A percentile compares a stretch with the other conserved stretches of the same genome.
Conservation (phyloP, 768 basidiomycete genomes). For the Ramaria sp. region DNA sequence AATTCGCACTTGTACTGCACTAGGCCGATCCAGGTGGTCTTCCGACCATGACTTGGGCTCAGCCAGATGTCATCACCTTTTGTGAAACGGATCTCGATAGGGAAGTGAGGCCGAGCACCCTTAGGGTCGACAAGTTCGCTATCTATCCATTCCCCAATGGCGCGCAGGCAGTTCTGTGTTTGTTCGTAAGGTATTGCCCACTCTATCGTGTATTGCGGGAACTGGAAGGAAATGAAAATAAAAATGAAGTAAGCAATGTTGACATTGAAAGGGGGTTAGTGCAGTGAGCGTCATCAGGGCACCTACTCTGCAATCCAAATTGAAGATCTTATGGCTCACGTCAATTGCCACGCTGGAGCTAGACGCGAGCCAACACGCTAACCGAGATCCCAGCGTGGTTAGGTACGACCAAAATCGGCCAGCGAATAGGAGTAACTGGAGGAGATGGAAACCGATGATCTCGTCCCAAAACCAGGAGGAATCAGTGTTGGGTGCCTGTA, state of each 20-base stretch:
- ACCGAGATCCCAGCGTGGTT: slow-evolving; percentile 50
- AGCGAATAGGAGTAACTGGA: slow-evolving; percentile 79
- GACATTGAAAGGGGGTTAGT: background rate
- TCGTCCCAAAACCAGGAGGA: slow-evolving; percentile 59
- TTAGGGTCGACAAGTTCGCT: slow-evolving; percentile 51
- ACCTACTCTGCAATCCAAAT: slow-evolving; percentile 84
- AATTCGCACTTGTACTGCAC: slow-evolving; percentile 84
- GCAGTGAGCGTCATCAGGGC: background rate
- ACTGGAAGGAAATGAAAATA: slow-evolving; percentile 32
- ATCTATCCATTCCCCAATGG: slow-evolving; percentile 62
- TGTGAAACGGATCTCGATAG: slow-evolving; percentile 86
- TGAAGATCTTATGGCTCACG: slow-evolving; percentile 77
- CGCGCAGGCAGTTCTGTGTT: slow-evolving; percentile 56
- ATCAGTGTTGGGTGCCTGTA: slow-evolving; percentile 40
- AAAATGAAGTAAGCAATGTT: slow-evolving; percentile 12
- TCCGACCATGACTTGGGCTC: slow-evolving; percentile 71
- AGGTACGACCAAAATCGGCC: slow-evolving; percentile 55
- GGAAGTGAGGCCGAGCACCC: slow-evolving; percentile 83
- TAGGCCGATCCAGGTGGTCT: slow-evolving; percentile 92
- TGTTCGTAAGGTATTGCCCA: slow-evolving; percentile 79
- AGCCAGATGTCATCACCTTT: slow-evolving; percentile 89
- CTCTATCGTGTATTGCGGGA: slow-evolving; percentile 89
- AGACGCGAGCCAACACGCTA: slow-evolving; percentile 59
- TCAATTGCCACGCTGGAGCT: slow-evolving; percentile 53
- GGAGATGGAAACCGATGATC: slow-evolving; percentile 66